Base-by-base conservation (phyloP, 345 rosid species). In the Raphanus sativus region DNA sequence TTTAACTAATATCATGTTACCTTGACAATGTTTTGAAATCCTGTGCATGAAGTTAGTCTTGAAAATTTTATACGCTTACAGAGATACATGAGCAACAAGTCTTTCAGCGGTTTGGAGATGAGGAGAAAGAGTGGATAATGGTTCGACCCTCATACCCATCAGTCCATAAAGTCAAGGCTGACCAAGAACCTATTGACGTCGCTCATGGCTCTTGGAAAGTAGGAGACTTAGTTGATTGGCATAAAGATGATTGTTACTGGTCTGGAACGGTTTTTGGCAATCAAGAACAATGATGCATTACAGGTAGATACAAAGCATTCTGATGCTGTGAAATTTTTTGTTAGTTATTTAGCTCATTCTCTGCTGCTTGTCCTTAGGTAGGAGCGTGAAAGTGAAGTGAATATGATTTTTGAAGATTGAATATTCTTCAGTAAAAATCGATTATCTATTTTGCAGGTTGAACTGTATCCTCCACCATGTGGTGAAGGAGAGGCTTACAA, bases 191-290 rank as follows among this genome's bases (percentile, higher is more conserved):
- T 17, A 60, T 71, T 30, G 2, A 58, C 2, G 67, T 65, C 1
- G 32, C 24, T 71, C 56, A 30, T 59, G 63, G 21, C 26, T 32
- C 72, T 11, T 78, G 69, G 74, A 61, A 61, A 52, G 81, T 60
- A 7, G 77, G 81, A 9, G 81, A 73, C 42, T 54, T 72, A 2
- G 74, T 78, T 16, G 77, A 78, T 50, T 73, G 81, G 81, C 21
- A 40, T 6, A 24, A 4, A 21, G 65, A 73, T 12, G 55, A 1
- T 4, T 61, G 69, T 36, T 78, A 2, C 26, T 78, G 81, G 81
- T 45, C 73, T 25, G 81, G 64, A 11, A 62, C 2, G 34, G 42
- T 78, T 67, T 67, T 1, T 67, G 16, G 32, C 15, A 17, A 0
- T 50, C 4, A 50, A 3, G 9, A 67, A 21, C 5, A 29, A 60